phyloP scores from a whole-genome alignment of 2,329 filamentous ascomycete species.

The Paraphoma sp. region DNA sequence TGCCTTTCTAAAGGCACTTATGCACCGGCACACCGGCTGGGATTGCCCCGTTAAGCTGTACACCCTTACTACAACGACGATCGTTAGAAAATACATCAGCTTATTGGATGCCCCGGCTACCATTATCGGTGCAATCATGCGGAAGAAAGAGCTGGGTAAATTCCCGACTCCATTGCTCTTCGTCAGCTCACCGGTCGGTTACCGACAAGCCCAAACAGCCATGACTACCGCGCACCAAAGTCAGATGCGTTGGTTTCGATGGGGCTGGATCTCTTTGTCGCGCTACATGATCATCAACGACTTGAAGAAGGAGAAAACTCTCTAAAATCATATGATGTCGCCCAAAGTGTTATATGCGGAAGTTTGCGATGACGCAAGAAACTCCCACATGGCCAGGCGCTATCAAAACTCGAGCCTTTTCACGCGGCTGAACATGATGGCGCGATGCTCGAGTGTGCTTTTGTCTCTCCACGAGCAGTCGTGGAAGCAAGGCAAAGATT shows the following conservation, averaged over 20 bases:
- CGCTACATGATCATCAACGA: constrained; percentile 98
- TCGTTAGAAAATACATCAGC: constrained; percentile 81
- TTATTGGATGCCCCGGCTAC: constrained; percentile 79
- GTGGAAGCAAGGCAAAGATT: no score
- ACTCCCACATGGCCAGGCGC: no score
- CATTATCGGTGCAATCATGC: constrained; percentile 62
- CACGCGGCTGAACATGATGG: no score
- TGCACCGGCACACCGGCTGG: constrained; percentile 69
- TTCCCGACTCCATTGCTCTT: constrained; percentile 69
- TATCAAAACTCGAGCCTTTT: no score
- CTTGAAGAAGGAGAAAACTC: constrained; percentile 65
- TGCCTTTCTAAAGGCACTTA: constrained; percentile 72
- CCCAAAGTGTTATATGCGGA: neutral
- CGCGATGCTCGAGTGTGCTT: no score
- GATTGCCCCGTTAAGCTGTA: constrained; percentile 82
- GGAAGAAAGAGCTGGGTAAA: constrained; percentile 59
- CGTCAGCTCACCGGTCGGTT: constrained; percentile 69
- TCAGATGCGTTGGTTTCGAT: constrained; percentile 99
- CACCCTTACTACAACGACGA: constrained; percentile 74
- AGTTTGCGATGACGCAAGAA: no score
- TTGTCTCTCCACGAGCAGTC: no score
- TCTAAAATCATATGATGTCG: constrained; percentile 8
- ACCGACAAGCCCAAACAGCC: constrained; percentile 75
- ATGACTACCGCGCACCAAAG: constrained; percentile 92
- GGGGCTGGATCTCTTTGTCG: constrained; percentile 90